Base-by-base conservation (phyloP, 1,284 basidiomycete genomes). In the Irpex sp. region DNA sequence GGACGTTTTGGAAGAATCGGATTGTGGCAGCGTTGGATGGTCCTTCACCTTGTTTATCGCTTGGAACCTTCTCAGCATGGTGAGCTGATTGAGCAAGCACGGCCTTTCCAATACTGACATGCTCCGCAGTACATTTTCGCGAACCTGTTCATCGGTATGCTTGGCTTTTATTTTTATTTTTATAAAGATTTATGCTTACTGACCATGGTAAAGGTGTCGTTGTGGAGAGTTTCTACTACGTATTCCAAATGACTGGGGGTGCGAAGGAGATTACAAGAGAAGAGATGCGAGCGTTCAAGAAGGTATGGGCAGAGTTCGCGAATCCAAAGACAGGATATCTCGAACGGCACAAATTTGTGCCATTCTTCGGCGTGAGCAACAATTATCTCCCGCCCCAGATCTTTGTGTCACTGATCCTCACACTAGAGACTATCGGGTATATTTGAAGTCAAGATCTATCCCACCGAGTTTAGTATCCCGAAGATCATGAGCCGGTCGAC, bases 51-150 rank as follows among this genome's bases (percentile, higher is more conserved):
- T 99, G 33, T 98, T 98, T 78, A 97, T 98, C 69, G 86, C 91
- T 0, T 99, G 97, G 97, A 98, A 98, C 74, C 79, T 99, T 47
- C 81, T 98, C 57, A 96, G 93, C 83, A 98, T 98, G 94, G 94
- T 94, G 68, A 71, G 87, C 71, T 46, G 36, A 37, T 39, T 55
- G 47, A 33, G 17, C 17, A 21, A 26, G 26, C 26, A 26, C 3
- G 26, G 26, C 4, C 3, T 26, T 3, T 26, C 26, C 26, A 43
- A 19, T 11, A 50, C 35, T 66, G 15, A 37, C 3, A 63, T 61
- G 49, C 43, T 37, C 58, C 61, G 51, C 72, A 95, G 94, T 95
- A 95, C 73, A 94, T 96, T 70, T 96, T 98, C 78, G 85, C 94
- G 69, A 97, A 97, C 79, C 89, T 96, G 86, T 95, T 95, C 75